A percentile compares a stretch with the other conserved stretches of the same genome.
Conservation (phyloP, 768 basidiomycete species). For the Tulasnella calospora region DNA sequence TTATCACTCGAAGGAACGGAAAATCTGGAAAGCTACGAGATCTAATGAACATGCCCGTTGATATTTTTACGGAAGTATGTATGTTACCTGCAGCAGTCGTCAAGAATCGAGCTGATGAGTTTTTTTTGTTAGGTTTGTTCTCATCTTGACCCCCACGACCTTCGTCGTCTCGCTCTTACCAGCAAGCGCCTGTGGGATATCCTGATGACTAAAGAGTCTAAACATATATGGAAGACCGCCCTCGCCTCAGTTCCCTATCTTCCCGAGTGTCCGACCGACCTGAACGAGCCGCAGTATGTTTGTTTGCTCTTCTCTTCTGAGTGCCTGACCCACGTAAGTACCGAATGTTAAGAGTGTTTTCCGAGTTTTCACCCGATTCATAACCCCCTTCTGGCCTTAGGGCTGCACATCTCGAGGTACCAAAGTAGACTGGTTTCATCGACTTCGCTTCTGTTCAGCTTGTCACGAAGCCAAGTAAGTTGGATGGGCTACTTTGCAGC, state of each 20-base stretch:
- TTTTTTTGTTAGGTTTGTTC: conserved; percentile 10
- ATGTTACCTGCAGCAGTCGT: not conserved
- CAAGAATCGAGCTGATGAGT: not conserved
- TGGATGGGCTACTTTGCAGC: not conserved
- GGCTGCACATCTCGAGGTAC: not conserved
- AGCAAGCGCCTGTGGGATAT: conserved; percentile 13
- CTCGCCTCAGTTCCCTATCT: not conserved
- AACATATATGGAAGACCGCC: conserved; percentile 21
- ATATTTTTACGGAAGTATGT: conserved; percentile 27
- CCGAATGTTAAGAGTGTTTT: too few species aligned
- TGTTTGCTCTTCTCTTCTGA: conserved; percentile 6
- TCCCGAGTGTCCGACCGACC: conserved; percentile 24
- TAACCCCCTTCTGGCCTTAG: not conserved
- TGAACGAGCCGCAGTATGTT: conserved; percentile 26
- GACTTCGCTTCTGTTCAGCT: not conserved
- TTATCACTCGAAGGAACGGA: not conserved
- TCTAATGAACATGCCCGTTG: conserved; percentile 27
- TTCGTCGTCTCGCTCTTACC: conserved; percentile 21
- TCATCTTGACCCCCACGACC: conserved; percentile 16
- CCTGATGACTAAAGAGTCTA: not conserved
- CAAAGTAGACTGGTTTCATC: not conserved
- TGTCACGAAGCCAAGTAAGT: not conserved
- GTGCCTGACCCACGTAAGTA: not conserved
- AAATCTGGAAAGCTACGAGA: conserved; percentile 20
- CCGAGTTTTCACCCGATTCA: not conserved